Conservation (phyloP, 2,329 filamentous ascomycete species). For the Epicoccum sorghinum region DNA sequence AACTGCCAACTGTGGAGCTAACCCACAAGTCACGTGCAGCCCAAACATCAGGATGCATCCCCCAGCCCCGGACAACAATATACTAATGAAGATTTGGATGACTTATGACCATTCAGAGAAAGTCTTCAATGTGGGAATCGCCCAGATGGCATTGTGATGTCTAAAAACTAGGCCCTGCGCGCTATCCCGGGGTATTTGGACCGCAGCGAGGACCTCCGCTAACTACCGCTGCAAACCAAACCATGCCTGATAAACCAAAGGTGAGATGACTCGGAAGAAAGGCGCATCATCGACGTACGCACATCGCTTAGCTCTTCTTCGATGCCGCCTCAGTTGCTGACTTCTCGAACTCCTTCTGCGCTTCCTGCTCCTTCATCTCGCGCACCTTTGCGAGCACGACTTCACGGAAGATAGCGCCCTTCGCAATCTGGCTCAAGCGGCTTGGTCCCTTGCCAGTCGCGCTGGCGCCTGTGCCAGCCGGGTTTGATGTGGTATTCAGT, state of each 20-base stretch:
- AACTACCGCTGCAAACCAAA: slow-evolving; percentile 30
- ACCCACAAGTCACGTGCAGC: slow-evolving; percentile 10
- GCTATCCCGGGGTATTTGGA: slow-evolving; percentile 39
- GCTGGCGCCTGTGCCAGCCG: slow-evolving; percentile 12
- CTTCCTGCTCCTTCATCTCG: slow-evolving; percentile 87
- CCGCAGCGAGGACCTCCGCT: slow-evolving; percentile 27
- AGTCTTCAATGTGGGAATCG: background rate
- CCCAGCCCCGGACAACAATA: background rate
- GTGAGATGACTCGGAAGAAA: background rate
- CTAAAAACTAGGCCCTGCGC: slow-evolving; percentile 25
- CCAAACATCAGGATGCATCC: background rate
- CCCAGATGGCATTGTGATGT: slow-evolving; percentile 17
- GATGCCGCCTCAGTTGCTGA: slow-evolving; percentile 51
- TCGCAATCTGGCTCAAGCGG: slow-evolving; percentile 64
- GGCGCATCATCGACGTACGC: slow-evolving; percentile 1
- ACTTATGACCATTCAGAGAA: background rate
- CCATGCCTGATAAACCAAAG: slow-evolving; percentile 17
- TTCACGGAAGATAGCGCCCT: slow-evolving; percentile 85
- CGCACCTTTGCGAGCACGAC: slow-evolving; percentile 92
- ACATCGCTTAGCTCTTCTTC: slow-evolving; percentile 28
- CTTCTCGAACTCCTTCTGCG: slow-evolving; percentile 71
- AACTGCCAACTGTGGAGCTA: slow-evolving; percentile 2
- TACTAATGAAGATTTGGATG: background rate
- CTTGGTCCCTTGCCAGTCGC: slow-evolving; percentile 50
- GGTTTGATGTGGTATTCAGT: slow-evolving; percentile 16